phyloP scores from a whole-genome alignment of 306 rosid genomes.

The Adenanthera pavonina region DNA sequence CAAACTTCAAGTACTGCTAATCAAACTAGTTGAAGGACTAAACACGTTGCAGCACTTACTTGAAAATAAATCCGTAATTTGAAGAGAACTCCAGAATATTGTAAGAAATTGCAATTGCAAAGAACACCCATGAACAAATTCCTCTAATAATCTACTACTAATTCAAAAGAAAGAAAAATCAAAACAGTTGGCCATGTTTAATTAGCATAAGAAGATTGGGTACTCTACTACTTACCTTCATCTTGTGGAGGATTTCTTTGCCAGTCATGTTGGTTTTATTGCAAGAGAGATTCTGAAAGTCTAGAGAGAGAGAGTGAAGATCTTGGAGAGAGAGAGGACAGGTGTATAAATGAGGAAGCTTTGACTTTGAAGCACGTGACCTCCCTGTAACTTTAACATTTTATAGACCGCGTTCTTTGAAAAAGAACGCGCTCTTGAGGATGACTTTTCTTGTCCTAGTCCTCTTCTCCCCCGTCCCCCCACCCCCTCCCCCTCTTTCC shows the following conservation, averaged over 20 bases:
- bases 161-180: neutral
- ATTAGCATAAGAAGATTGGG: neutral
- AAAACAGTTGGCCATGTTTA: neutral
- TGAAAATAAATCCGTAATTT: conserved; percentile 30
- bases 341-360: conserved; percentile 24
- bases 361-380: conserved; percentile 49
- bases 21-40: conserved; percentile 24
- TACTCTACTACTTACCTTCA: conserved; percentile 37
- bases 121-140: neutral
- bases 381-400: conserved; percentile 14
- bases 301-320: neutral
- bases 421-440: conserved; percentile 41
- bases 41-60: conserved; percentile 27
- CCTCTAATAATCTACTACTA: neutral
- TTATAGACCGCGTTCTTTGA: conserved; percentile 42
- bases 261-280: conserved; percentile 37
- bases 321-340: neutral
- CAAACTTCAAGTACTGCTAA: neutral
- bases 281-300: neutral
- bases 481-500: neutral
- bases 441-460: conserved; percentile 34
- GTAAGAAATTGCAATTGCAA: conserved; percentile 35
- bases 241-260: conserved; percentile 52
- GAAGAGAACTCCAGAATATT: conserved; percentile 31
- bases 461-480: neutral